Evolutionary conservation across 2,329 filamentous ascomycete genomes (phyloP).

Genomic region (Paracamarosporium sp.): DNA sequence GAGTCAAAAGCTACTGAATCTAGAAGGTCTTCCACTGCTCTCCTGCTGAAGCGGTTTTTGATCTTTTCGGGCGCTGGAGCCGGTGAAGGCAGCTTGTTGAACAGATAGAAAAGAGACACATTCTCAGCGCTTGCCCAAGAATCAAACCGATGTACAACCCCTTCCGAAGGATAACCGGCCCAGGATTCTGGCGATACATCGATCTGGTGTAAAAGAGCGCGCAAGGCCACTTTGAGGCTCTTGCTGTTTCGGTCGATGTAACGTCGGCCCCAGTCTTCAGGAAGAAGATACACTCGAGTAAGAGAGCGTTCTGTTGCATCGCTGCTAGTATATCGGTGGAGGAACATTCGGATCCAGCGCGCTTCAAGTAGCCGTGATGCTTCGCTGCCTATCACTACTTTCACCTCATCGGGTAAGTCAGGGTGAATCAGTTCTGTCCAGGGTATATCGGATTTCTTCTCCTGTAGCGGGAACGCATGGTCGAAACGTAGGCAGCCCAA

Average conservation of each 20-base stretch:
- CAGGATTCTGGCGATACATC: conserved; percentile 65
- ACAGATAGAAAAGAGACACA: conserved; percentile 70
- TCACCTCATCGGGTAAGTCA: conserved; percentile 28
- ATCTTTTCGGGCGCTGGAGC: conserved; percentile 61
- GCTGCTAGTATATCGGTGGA: conserved; percentile 14
- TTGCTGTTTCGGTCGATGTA: conserved; percentile 58
- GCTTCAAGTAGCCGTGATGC: conserved; percentile 38
- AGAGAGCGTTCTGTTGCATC: conserved; percentile 8
- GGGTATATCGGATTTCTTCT: not conserved
- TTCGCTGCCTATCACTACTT: conserved; percentile 29
- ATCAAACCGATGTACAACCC: conserved; percentile 40
- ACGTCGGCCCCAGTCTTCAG: conserved; percentile 67
- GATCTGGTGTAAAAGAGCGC: conserved; percentile 58
- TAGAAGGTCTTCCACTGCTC: conserved; percentile 64
- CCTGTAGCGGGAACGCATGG: not conserved
- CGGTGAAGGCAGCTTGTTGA: conserved; percentile 77
- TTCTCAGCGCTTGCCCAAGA: conserved; percentile 51
- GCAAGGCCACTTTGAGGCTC: conserved; percentile 55
- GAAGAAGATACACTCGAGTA: conserved; percentile 67
- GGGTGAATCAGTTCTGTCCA: conserved; percentile 35
- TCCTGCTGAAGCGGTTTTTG: conserved; percentile 57
- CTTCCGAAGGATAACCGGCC: conserved; percentile 53
- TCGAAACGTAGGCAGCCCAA: conserved; percentile 43
- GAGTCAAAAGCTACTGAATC: conserved; percentile 43
- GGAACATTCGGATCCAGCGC: conserved; percentile 43